Evolutionary conservation across 495 filamentous ascomycete species (phyloP).

Genomic region (Penicillium daleae): DNA sequence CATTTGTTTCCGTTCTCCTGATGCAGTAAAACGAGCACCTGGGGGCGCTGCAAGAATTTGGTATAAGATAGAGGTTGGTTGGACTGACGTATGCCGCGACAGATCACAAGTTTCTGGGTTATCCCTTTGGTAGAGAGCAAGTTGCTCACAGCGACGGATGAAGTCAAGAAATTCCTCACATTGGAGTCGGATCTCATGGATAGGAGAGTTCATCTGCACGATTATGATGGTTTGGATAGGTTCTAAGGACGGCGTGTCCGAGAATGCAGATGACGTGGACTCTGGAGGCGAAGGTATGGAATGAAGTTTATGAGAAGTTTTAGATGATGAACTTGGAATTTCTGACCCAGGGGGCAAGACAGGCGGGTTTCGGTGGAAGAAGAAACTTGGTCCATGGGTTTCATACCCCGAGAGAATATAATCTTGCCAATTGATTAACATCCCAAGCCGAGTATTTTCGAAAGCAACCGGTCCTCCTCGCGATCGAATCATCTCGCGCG

Average conservation of each 20-base stretch:
- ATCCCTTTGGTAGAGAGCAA: slow-evolving; percentile 33
- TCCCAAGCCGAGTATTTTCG: slow-evolving; percentile 41
- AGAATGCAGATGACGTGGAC: slow-evolving; percentile 27
- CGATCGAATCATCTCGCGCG: slow-evolving; percentile 42
- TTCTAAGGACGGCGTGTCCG: slow-evolving; percentile 15
- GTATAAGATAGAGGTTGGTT: slow-evolving; percentile 29
- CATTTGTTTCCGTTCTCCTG: slow-evolving; percentile 43
- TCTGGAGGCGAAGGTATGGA: slow-evolving; percentile 31
- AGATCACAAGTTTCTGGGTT: slow-evolving; percentile 20
- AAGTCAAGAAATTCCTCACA: slow-evolving; percentile 45
- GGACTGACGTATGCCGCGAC: slow-evolving; percentile 34
- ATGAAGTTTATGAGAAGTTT: slow-evolving; percentile 10
- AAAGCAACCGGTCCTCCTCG: slow-evolving; percentile 45
- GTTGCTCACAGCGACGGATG: slow-evolving; percentile 41
- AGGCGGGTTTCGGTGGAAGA: slow-evolving; percentile 30
- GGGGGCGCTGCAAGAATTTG: slow-evolving; percentile 39
- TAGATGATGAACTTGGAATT: neutral
- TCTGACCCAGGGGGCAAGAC: neutral
- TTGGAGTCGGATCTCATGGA: slow-evolving; percentile 39
- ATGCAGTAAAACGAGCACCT: slow-evolving; percentile 33
- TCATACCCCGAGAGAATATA: slow-evolving; percentile 48
- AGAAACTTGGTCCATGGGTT: slow-evolving; percentile 38
- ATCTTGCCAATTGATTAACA: slow-evolving; percentile 50
- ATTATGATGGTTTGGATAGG: neutral
- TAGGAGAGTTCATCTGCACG: slow-evolving; percentile 13